Evolutionary conservation across 768 basidiomycete genomes (phyloP), one percentile per base, ranked within the genome.

Genomic region (Pholiota conissans): DNA sequence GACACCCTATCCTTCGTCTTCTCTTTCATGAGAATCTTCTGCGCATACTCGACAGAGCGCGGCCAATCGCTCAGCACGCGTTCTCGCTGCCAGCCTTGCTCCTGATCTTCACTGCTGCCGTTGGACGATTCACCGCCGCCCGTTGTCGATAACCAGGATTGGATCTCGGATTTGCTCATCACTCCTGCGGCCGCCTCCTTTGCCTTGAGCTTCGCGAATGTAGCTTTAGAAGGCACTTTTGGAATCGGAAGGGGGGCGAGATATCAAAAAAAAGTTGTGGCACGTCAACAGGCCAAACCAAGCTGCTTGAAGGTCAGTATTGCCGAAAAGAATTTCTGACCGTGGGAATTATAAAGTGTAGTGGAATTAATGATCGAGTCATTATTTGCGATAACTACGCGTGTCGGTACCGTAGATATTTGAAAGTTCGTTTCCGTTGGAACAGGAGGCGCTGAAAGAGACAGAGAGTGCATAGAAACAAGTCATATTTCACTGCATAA

Each of bases 111-210:
- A 32, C 75, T 74, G 39, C 61, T 64, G 14, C 61, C 75, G 52
- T 72, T 69, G 46, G 59, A 63, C 46, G 67, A 64, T 49, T 70
- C 70, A 32, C 66, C 67, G 27, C 59, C 63, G 24, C 50, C 60
- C 24, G 84, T 76, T n/a, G 78, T 76, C 34, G 81, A 78, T 53
- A 86, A 74, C 87, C 88, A 90, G 28, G 83, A 81, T 64, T 81
- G 76, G 64, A 89, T 86, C 64, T 84, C 84, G 46, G 80, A 72
- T 67, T 76, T 79, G 67, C 73, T 76, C 73, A 80, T 76, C 49
- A 67, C 63, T 45, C 67, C 69, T 48, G 65, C 59, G 56, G 66
- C 66, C 63, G 69, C 71, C 69, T 83, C 79, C 64, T 76, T 79
- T 60, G 76, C 70, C 68, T 77, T 80, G 67, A 84, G 79, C 70